Evolutionary conservation across 176 grass and related monocot genomes (phyloP).

Genomic region (Avena atlantica): DNA sequence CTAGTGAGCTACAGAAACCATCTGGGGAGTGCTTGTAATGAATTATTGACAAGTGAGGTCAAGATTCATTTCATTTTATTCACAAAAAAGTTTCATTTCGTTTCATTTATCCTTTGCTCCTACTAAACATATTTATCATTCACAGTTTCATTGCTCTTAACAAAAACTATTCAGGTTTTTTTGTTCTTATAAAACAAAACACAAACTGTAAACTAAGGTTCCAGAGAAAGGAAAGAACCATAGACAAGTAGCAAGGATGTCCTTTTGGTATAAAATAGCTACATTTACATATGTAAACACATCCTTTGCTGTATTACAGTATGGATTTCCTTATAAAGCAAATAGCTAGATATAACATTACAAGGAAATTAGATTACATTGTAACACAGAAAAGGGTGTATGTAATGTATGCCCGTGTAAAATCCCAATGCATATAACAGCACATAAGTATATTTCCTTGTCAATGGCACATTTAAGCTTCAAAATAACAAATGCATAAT

Average conservation of each 20-base stretch:
- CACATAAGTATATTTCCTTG: neutral
- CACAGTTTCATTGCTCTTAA: neutral
- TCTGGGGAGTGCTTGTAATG: neutral
- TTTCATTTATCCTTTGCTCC: neutral
- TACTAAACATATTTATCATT: slow-evolving; percentile 1
- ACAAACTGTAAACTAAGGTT: neutral
- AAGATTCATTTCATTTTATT: slow-evolving; percentile 3
- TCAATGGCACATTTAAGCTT: slow-evolving; percentile 16
- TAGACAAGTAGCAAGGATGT: neutral
- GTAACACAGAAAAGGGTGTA: neutral
- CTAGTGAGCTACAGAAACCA: neutral
- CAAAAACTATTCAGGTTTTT: neutral
- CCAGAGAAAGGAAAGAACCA: neutral
- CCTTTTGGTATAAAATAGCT: neutral
- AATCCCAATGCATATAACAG: neutral
- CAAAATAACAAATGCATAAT: neutral
- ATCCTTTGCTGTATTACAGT: neutral
- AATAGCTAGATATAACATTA: neutral
- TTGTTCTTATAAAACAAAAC: slow-evolving; percentile 2
- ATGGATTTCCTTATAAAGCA: neutral
- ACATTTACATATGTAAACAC: neutral
- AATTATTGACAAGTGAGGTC: neutral
- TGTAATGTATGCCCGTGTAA: neutral
- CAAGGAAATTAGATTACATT: slow-evolving; percentile 19
- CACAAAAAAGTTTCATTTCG: too few relatives aligned